phyloP scores from a whole-genome alignment of 163 green algal species.

The Trebouxia gelatinosa region DNA sequence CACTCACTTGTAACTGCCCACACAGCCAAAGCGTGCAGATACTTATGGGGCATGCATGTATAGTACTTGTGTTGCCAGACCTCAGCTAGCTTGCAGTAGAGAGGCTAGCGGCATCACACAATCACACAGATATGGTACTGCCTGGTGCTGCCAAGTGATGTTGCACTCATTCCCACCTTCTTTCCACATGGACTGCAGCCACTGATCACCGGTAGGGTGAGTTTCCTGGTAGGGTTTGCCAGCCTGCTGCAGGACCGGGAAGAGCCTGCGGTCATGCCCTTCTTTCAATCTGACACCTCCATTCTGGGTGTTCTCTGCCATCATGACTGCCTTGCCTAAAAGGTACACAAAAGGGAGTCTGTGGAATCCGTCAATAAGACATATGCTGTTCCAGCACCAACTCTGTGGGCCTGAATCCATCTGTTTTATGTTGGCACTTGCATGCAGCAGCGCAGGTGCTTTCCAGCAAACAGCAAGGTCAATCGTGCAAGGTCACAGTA shows the following conservation, averaged over 20 bases:
- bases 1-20: too few relatives aligned
- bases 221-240: constrained; percentile 24
- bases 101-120: not conserved
- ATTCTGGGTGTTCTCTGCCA: constrained; percentile 27
- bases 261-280: constrained; percentile 39
- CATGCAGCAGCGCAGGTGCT: too few relatives aligned
- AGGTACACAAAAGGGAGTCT: not conserved
- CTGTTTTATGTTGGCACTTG: too few relatives aligned
- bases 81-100: not conserved
- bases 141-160: too few relatives aligned
- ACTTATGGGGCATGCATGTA: not conserved
- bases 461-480: too few relatives aligned
- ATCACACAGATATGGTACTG: too few relatives aligned
- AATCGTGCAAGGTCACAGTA: too few relatives aligned
- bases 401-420: too few relatives aligned
- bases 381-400: not conserved
- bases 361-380: not conserved
- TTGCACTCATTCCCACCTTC: constrained; percentile 13
- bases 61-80: not conserved
- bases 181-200: constrained; percentile 50
- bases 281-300: constrained; percentile 38
- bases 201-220: constrained; percentile 34
- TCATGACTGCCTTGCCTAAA: constrained; percentile 31
- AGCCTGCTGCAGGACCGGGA: constrained; percentile 48
- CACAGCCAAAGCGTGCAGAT: not conserved